phyloP scores from a whole-genome alignment of 129 eudicot genomes.

The Tagetes erecta region DNA sequence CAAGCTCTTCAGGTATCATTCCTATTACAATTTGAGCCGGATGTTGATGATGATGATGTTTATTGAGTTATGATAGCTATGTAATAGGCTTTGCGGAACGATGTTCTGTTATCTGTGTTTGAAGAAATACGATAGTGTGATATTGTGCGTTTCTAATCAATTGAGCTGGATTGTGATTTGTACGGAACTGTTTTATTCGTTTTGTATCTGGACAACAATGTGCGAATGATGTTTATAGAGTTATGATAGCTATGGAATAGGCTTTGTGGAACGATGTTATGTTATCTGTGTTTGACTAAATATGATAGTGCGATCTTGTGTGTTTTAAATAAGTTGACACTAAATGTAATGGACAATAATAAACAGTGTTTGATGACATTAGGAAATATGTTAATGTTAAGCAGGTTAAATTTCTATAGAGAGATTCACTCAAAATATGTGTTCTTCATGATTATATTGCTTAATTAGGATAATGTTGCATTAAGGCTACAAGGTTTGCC shows the following conservation, averaged over 20 bases:
- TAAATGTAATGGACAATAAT: slow-evolving; percentile 2
- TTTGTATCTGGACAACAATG: not conserved
- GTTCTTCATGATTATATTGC: slow-evolving; percentile 11
- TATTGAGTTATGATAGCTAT: no score
- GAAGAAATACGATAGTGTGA: no score
- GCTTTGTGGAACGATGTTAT: slow-evolving; percentile 17
- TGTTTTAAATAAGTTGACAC: not conserved
- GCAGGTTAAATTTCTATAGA: not conserved
- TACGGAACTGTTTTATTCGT: not conserved
- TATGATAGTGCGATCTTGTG: not conserved
- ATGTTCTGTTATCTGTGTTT: no score
- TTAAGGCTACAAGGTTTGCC: slow-evolving; percentile 1
- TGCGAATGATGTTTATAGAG: slow-evolving; percentile 26
- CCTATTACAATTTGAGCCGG: not conserved
- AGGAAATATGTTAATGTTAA: slow-evolving; percentile 12
- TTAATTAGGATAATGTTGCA: slow-evolving; percentile 10
- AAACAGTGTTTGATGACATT: slow-evolving; percentile 15
- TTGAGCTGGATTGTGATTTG: slow-evolving; percentile 11
- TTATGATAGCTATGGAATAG: slow-evolving; percentile 5
- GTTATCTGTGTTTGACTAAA: not conserved
- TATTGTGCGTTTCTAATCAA: not conserved
- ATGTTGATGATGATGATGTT: no score
- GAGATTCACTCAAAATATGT: not conserved
- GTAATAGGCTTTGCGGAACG: no score
- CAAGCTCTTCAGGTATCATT: slow-evolving; percentile 62